phyloP scores from a whole-genome alignment of 2,329 filamentous ascomycete genomes.

The Hypoxylon sp. region DNA sequence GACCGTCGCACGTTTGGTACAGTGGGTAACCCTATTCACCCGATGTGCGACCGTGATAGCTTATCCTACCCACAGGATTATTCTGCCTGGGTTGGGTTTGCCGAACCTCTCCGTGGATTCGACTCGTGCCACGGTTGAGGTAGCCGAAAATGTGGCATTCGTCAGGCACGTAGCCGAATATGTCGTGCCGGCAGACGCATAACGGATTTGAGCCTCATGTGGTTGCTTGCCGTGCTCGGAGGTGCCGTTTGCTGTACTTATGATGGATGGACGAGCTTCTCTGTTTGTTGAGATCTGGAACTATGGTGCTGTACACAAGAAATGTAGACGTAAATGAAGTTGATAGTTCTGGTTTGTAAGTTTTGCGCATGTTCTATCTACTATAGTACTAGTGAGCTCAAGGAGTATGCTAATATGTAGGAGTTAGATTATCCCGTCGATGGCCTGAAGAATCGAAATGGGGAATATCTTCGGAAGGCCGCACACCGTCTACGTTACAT shows the following conservation, averaged over 20 bases:
- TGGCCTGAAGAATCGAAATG: conserved; percentile 17
- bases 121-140: conserved; percentile 18
- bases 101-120: not conserved
- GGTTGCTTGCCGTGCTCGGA: not conserved
- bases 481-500: conserved; percentile 22
- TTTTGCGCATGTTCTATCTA: not conserved
- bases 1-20: conserved; percentile 8
- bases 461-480: conserved; percentile 32
- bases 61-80: not conserved
- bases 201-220: conserved; percentile 21
- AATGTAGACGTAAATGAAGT: not conserved
- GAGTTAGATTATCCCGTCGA: not conserved
- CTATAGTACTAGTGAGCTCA: not conserved
- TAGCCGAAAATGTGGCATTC: conserved; percentile 14
- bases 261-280: no score
- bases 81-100: not conserved
- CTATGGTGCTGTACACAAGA: not conserved
- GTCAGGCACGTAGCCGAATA: conserved; percentile 15
- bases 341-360: not conserved
- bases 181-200: conserved; percentile 8
- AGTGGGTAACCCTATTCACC: conserved; percentile 24
- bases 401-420: no score
- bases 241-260: not conserved
- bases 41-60: conserved; percentile 8
- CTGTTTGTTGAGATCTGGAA: not conserved